These are phyloP conservation scores for Yamadazyma siamensis DNA, from an alignment of 1,139 yeast genomes.

Conservation along the genomic window DNA sequence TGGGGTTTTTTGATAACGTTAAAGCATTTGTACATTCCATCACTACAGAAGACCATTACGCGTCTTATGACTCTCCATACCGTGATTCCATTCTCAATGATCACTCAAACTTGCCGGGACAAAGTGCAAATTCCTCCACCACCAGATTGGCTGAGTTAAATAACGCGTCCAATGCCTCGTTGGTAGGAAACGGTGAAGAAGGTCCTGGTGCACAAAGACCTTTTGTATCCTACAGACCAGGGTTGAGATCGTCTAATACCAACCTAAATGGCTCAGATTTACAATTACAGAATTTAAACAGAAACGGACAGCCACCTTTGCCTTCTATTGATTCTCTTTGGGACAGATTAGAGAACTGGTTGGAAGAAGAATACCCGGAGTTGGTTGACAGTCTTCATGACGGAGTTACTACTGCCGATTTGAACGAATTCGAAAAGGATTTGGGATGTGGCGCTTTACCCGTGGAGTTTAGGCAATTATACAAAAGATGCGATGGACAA, in stretches of 20 bases:
- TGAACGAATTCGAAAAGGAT: conserved; percentile 74
- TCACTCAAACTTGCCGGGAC: conserved; percentile 17
- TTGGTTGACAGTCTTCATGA: conserved; percentile 66
- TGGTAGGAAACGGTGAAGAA: conserved; percentile 14
- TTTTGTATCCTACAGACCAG: conserved; percentile 38
- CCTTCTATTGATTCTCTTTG: conserved; percentile 71
- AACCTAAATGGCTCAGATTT: conserved; percentile 32
- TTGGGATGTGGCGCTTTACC: conserved; percentile 64
- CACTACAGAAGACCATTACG: conserved; percentile 64
- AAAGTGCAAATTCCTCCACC: conserved; percentile 18
- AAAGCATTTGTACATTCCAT: conserved; percentile 58
- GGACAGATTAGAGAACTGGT: conserved; percentile 71
- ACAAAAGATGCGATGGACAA: conserved; percentile 79
- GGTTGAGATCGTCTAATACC: conserved; percentile 30
- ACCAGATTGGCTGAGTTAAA: conserved; percentile 37
- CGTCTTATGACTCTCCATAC: conserved; percentile 52
- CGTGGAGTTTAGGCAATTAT: conserved; percentile 70
- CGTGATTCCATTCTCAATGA: conserved; percentile 23
- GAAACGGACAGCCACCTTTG: conserved; percentile 62
- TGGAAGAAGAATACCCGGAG: conserved; percentile 78
- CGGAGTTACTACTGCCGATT: conserved; percentile 72
- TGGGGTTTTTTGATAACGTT: conserved; percentile 44
- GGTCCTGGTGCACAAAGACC: conserved; percentile 12
- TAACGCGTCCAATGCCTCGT: conserved; percentile 24
- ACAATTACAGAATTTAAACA: conserved; percentile 40